Percentiles rank a stretch among this genome's conserved stretches.
phyloP scores from a whole-genome alignment of 2,329 filamentous ascomycete genomes.

The Trichoderma koningii region DNA sequence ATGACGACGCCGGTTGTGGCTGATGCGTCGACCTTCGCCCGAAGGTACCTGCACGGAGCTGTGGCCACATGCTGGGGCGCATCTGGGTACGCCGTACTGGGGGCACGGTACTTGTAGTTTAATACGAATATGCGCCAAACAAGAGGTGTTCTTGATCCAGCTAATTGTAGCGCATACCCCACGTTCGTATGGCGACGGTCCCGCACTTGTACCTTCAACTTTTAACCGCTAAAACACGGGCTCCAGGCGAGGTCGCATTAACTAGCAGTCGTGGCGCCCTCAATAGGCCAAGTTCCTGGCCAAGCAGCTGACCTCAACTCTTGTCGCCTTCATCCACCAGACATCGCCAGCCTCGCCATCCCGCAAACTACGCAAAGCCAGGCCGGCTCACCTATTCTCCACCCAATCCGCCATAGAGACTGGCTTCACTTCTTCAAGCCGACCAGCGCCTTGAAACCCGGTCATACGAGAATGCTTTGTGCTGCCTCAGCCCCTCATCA shows the following conservation, averaged over 20 bases:
- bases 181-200: slow-evolving; percentile 3
- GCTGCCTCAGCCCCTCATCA: slow-evolving; percentile 27
- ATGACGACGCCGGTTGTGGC: slow-evolving; percentile 24
- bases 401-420: neutral
- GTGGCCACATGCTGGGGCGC: neutral
- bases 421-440: neutral
- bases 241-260: too few relatives aligned
- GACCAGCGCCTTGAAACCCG: neutral
- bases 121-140: too few relatives aligned
- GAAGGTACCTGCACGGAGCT: neutral
- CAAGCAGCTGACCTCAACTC: slow-evolving; percentile 24
- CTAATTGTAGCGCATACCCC: slow-evolving; percentile 12
- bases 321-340: slow-evolving; percentile 7
- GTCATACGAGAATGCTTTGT: slow-evolving; percentile 25
- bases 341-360: slow-evolving; percentile 8
- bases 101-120: neutral
- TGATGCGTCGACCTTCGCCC: neutral
- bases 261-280: slow-evolving; percentile 2
- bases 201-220: slow-evolving; percentile 1
- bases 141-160: too few relatives aligned
- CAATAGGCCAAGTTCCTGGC: slow-evolving; percentile 19
- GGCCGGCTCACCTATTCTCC: neutral
- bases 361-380: slow-evolving; percentile 1
- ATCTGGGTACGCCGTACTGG: neutral
- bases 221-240: too few relatives aligned